Percentiles rank a stretch among this genome's conserved stretches.
Conservation (phyloP, 2,329 filamentous ascomycete species). For the Cladophialophora bantiana region DNA sequence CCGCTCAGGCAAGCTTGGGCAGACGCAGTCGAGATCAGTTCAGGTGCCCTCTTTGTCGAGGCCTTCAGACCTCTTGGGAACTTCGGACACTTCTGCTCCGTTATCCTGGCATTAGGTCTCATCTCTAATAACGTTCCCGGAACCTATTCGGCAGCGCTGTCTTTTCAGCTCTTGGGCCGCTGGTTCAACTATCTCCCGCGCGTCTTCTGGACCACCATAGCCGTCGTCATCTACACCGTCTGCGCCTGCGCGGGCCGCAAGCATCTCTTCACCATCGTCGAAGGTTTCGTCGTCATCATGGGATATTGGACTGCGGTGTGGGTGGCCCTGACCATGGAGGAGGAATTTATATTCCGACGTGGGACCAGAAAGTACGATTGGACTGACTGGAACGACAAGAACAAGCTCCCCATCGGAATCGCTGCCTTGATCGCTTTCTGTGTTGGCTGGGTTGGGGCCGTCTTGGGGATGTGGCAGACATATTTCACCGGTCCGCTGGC, state of each 20-base stretch:
- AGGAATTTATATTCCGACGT: constrained; percentile 54
- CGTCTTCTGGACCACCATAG: constrained; percentile 51
- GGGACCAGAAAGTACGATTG: constrained; percentile 53
- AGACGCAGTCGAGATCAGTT: neutral
- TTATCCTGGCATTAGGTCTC: constrained; percentile 43
- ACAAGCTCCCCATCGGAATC: constrained; percentile 50
- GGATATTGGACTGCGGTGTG: constrained; percentile 52
- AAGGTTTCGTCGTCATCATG: constrained; percentile 56
- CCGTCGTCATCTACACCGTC: constrained; percentile 51
- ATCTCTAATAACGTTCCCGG: constrained; percentile 55
- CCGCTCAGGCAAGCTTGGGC: neutral
- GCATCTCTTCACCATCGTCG: constrained; percentile 53
- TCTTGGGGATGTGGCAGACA: constrained; percentile 51
- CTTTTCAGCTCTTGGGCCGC: constrained; percentile 53
- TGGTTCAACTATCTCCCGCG: constrained; percentile 49
- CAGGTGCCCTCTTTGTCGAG: neutral
- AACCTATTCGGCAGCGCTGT: constrained; percentile 55
- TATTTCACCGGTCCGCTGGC: constrained; percentile 51
- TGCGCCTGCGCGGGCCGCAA: constrained; percentile 55
- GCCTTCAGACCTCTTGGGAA: neutral
- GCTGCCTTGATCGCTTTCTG: constrained; percentile 50
- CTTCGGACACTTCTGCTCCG: neutral
- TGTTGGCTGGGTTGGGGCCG: constrained; percentile 51
- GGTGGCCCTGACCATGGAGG: constrained; percentile 48
- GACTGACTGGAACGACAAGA: constrained; percentile 50